Base-by-base conservation (phyloP, 192 early-diverging fungal genomes). In the Lunasporangiospora selenospora region DNA sequence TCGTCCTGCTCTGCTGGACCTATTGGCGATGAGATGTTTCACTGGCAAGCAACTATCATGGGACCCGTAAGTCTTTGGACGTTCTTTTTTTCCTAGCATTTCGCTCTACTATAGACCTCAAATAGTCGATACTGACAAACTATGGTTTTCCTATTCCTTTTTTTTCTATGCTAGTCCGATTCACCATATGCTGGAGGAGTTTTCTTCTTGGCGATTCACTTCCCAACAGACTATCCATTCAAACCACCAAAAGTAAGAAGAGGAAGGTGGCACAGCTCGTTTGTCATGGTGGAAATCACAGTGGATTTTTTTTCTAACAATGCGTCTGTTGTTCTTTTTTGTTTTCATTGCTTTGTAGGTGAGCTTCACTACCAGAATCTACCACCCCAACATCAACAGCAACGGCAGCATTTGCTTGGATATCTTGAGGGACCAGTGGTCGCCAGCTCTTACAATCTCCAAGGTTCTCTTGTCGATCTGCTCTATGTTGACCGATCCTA, bases 11-110 rank as follows among this genome's bases (percentile, higher is more conserved):
- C 90, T 77, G 97, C 96, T 38, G 97, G 97, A 27, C 97, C 97
- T 48, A 86, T 90, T 48, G 93, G 92, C 31, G 97, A 98, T 24
- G 95, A 89, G 73, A 59, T 91, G 58, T 93, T 94, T 81, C 93
- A 95, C 78, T 97, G 95, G 92, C 92, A 99, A 79, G 97, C 97
- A 27, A 98, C 95, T 44, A 98, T 99, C 62, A 95, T 99, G 89
- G 97, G 97, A 43, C 97, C 97, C 36, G 92, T 88, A 83, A 75
- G 89, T 88, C 6, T 31, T 13, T 26, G 30, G 29, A 32, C 34
- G 43, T 51, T 26, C 11, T 27, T 15, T 39, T 53, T 18, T 15
- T 15, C 41, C 44, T 23, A 11, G 43, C 39, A 15, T 23, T 32
- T 56, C 39, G 26, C 46, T 46, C 56, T 23, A 37, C 33, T 26